Evolutionary conservation across 192 early-diverging fungal species (phyloP), one percentile per base, ranked within the genome.

Genomic region (Podila horticola): DNA sequence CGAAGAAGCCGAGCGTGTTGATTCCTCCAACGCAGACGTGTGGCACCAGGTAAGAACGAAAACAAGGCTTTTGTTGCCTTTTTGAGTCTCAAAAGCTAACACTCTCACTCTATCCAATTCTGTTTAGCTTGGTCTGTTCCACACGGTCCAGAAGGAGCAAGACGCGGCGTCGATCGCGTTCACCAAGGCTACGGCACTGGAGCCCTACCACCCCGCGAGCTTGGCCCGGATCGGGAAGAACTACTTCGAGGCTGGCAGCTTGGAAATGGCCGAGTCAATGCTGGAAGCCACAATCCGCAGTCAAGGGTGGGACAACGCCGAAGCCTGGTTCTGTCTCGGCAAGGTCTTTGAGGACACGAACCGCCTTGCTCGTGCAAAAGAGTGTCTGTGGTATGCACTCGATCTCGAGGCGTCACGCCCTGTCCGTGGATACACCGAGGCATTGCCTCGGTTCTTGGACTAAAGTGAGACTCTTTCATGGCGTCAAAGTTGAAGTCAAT

Each of bases 281-380:
- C 72, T 92, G 41, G 86, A 89, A n/a, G 67, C 71, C 3, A 67
- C 86, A 5, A 89, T 86, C 13, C 85, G 85, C 41, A 71, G 86
- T 17, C 77, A 75, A 69, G 90, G 90, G 11, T 92, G 90, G 90
- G 86, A 89, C 51, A 83, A 74, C 67, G 87, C 90, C 26, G 90
- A 92, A 79, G 89, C 89, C 19, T 92, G 90, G 90, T 86, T 83
- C 30, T 85, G 83, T 41, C 65, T 87, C 17, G 88, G 88, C 49
- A 84, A 86, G 64, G 75, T 86, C 24, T 86, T 82, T 70, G 74
- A 87, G 62, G 66, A 68, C 36, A 79, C 85, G n/a, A 62, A 82
- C 51, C 68, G 86, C 22, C 51, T 85, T 28, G 70, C 83, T 7
- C 70, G 75, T 58, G 84, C 87, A 13, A 92, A 90, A 41, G 86